Percentiles rank a stretch among this genome's conserved stretches.
Conservation (phyloP, 352 stramenopile species). For the Elongisporangium prolatum region DNA sequence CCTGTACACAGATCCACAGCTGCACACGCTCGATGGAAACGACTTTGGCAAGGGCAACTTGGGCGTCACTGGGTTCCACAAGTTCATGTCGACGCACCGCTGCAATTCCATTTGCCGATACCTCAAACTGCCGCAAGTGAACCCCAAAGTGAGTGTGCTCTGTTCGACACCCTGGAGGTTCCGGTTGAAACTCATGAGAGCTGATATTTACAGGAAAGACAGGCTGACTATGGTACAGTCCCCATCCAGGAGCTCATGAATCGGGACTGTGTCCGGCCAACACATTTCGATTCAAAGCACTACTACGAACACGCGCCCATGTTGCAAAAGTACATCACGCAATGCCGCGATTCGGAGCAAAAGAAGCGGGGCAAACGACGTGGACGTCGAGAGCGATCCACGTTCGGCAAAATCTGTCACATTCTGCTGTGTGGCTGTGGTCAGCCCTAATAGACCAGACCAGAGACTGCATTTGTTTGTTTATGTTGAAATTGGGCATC, state of each 20-base stretch:
- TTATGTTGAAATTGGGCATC: too few species aligned
- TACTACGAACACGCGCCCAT: constrained; percentile 86
- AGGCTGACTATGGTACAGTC: constrained; percentile 68
- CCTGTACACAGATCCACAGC: constrained; percentile 95
- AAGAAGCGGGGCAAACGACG: too few species aligned
- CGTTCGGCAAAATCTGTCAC: too few species aligned
- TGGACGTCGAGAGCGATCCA: too few species aligned
- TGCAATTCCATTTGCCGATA: constrained; percentile 89
- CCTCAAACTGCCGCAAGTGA: constrained; percentile 75
- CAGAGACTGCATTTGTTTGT: too few species aligned
- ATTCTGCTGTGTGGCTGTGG: too few species aligned
- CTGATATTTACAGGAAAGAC: constrained; percentile 26
- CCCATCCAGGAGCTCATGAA: constrained; percentile 83
- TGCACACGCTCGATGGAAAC: constrained; percentile 83
- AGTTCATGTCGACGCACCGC: constrained; percentile 82
- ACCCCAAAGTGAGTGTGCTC: constrained; percentile 42
- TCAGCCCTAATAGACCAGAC: too few species aligned
- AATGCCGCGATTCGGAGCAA: constrained; percentile 38
- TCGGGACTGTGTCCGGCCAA: constrained; percentile 54
- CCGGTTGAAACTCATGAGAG: background rate
- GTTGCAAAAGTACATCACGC: constrained; percentile 81
- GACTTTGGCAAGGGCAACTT: constrained; percentile 89
- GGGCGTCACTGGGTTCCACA: constrained; percentile 78
- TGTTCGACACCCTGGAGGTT: background rate
- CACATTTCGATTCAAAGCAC: constrained; percentile 79